Base-by-base conservation (phyloP, 2,329 filamentous ascomycete species). In the Paraconiothyrium brasiliense region DNA sequence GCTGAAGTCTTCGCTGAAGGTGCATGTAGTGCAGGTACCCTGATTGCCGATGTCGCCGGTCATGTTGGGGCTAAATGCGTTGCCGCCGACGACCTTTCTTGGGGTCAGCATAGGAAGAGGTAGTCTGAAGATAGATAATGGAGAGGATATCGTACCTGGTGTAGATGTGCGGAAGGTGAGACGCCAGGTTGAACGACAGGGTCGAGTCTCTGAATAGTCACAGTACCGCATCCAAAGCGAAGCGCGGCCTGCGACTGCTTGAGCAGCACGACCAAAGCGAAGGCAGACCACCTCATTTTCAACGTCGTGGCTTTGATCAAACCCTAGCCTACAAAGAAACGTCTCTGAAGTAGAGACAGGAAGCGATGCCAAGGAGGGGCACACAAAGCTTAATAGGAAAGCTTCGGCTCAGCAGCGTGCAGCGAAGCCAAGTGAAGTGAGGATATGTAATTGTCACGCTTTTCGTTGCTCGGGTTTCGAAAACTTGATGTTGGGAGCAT, bases 1-100 rank as follows among this genome's bases (percentile, higher is more conserved):
- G 32, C 63, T 67, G 49, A 66, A 66, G 43, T 67, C 64, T 52
- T 71, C 66, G 11, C 61, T 68, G 63, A 79, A 79, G 24, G 57
- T 62, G 56, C 68, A 69, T 8, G 66, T 65, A 0, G 64, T 65
- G 62, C 68, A 70, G 2, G 63, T 63, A 14, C 52, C 65, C 37
- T 70, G 54, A 37, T 67, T 63, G 20, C 69, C 69, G 56, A 71
- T 62, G 49, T 71, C 66, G 1, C 60, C 62, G 1, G 57, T 55
- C 67, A 72, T 72, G 20, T 62, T 66, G 14, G 66, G 52, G 30
- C 61, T 59, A 55, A 71, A 71, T 11, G 66, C 66, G 66, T 71
- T 67, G n/a, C 67, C 69, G 46, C 69, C 67, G 24, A 68, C 66
- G 27, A 67, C 63, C 59, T 64, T 39, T 39, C 20, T 37, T n/a